A percentile compares a stretch with the other conserved stretches of the same genome.
These are phyloP conservation scores for Citrullus colocynthis DNA, from an alignment of 306 rosid species.

Conservation along the genomic window DNA sequence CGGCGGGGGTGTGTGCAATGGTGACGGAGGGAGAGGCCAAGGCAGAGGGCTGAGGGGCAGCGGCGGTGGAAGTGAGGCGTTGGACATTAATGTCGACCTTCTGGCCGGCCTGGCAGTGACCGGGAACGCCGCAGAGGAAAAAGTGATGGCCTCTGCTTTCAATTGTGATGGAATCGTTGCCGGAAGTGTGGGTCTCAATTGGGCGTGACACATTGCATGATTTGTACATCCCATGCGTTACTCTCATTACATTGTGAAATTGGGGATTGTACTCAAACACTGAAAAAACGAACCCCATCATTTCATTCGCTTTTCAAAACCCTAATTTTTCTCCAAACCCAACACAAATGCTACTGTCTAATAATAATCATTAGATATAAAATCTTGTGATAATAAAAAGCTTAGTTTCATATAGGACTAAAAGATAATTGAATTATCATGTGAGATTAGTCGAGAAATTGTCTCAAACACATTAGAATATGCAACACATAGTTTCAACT, in stretches of 20 bases:
- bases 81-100: constrained; percentile 17
- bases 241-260: constrained; percentile 80
- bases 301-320: too few relatives aligned
- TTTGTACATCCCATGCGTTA: constrained; percentile 62
- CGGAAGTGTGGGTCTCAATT: constrained; percentile 46
- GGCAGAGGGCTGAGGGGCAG: constrained; percentile 14
- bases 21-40: constrained; percentile 21
- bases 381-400: too few relatives aligned
- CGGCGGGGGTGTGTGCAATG: not conserved
- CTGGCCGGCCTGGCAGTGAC: constrained; percentile 49
- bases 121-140: constrained; percentile 78
- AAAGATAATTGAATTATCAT: too few relatives aligned
- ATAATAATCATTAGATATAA: too few relatives aligned
- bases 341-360: too few relatives aligned
- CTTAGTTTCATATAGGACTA: too few relatives aligned
- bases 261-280: constrained; percentile 51
- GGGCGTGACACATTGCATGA: constrained; percentile 60
- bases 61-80: constrained; percentile 16
- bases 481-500: too few relatives aligned
- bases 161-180: constrained; percentile 59
- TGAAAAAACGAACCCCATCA: constrained; percentile 8
- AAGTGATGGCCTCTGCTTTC: constrained; percentile 59
- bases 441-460: too few relatives aligned
- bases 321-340: too few relatives aligned
- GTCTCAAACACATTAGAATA: too few relatives aligned